Conservation (phyloP, 306 rosid genomes). For the Comarum palustre region DNA sequence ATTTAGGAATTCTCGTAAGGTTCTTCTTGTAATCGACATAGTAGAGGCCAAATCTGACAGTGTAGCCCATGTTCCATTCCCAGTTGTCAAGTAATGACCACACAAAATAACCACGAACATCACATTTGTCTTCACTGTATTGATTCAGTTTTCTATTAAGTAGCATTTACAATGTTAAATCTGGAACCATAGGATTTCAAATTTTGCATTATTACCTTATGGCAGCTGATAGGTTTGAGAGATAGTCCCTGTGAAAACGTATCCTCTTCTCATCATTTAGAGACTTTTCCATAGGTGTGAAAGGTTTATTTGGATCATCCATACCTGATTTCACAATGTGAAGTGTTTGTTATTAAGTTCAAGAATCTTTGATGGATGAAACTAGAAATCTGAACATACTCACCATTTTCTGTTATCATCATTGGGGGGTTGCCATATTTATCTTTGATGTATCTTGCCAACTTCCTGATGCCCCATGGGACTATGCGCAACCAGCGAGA, state of each 20-base stretch:
- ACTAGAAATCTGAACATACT: conserved; percentile 23
- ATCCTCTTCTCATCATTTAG: conserved; percentile 76
- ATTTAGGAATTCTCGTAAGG: conserved; percentile 84
- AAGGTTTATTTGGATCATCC: conserved; percentile 69
- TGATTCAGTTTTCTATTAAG: conserved; percentile 21
- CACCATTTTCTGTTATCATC: conserved; percentile 81
- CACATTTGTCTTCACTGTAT: conserved; percentile 71
- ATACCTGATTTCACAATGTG: conserved; percentile 50
- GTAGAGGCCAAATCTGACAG: conserved; percentile 84
- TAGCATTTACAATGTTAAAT: background rate
- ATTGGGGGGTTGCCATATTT: conserved; percentile 67
- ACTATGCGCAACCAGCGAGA: conserved; percentile 82
- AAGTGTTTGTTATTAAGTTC: background rate
- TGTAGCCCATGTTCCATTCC: conserved; percentile 93
- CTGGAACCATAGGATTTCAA: background rate
- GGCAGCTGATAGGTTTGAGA: conserved; percentile 84
- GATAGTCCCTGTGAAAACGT: conserved; percentile 72
- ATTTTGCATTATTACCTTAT: conserved; percentile 46
- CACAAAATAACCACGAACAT: conserved; percentile 76
- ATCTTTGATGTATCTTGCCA: conserved; percentile 56
- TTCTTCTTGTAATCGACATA: conserved; percentile 78
- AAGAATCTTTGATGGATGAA: background rate
- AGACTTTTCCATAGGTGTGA: conserved; percentile 45
- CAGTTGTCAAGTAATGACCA: conserved; percentile 97
- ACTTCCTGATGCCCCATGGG: conserved; percentile 86